These are phyloP conservation scores for Phlebiopsis gigantea DNA, from an alignment of 768 basidiomycete genomes.

Conservation along the genomic window DNA sequence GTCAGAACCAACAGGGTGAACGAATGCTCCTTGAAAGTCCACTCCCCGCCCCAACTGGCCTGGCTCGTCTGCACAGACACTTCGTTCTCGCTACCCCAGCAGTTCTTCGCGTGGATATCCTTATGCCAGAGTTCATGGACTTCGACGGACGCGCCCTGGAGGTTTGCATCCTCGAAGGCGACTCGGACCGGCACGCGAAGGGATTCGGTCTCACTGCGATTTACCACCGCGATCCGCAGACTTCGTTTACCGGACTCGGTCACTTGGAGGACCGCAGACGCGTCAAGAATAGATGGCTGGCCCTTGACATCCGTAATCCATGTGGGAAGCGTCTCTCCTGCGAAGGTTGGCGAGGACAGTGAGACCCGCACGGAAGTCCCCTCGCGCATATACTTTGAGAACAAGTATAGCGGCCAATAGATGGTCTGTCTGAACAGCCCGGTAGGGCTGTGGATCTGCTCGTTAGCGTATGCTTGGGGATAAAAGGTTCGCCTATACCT, in stretches of 20 bases:
- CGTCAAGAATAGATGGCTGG: slow-evolving; percentile 42
- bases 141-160: slow-evolving; percentile 23
- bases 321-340: slow-evolving; percentile 44
- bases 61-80: slow-evolving; percentile 35
- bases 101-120: slow-evolving; percentile 37
- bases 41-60: slow-evolving; percentile 31
- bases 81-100: slow-evolving; percentile 29
- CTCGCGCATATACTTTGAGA: slow-evolving; percentile 51
- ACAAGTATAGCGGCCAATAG: slow-evolving; percentile 47
- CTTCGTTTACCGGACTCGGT: slow-evolving; percentile 23
- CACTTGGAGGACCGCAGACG: slow-evolving; percentile 37
- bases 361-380: slow-evolving; percentile 37
- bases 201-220: slow-evolving; percentile 35
- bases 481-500: slow-evolving; percentile 20
- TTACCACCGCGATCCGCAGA: slow-evolving; percentile 50
- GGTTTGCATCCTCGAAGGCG: slow-evolving; percentile 26
- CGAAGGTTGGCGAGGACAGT: slow-evolving; percentile 32
- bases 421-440: slow-evolving; percentile 43
- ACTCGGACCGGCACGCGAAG: slow-evolving; percentile 34
- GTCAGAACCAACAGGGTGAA: slow-evolving; percentile 27
- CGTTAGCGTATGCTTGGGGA: slow-evolving; percentile 11
- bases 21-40: slow-evolving; percentile 40
- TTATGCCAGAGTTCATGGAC: slow-evolving; percentile 50
- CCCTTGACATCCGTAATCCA: slow-evolving; percentile 40
- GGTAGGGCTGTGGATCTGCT: slow-evolving; percentile 31